These are phyloP conservation scores for Orbilia javanica DNA, from an alignment of 2,329 filamentous ascomycete species.

Conservation along the genomic window DNA sequence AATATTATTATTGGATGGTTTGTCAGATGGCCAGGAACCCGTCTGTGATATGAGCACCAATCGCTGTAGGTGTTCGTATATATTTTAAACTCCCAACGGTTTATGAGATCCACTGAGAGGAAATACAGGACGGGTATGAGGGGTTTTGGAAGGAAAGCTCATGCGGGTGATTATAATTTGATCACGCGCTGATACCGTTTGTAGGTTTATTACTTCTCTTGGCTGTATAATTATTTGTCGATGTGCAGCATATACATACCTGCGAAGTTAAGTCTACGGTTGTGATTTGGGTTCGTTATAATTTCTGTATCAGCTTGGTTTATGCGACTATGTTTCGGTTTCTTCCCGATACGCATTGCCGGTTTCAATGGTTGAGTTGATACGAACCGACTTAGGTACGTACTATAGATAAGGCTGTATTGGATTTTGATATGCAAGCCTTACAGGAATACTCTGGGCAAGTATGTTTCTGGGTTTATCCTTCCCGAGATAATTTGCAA, in stretches of 20 bases:
- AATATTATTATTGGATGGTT: slow-evolving; percentile 17
- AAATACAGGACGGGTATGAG: too few relatives aligned
- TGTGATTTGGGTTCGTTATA: not conserved
- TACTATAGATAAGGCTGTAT: slow-evolving; percentile 3
- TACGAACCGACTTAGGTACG: not conserved
- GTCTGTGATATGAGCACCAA: not conserved
- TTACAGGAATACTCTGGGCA: slow-evolving; percentile 30
- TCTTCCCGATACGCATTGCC: not conserved
- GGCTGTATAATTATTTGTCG: not conserved
- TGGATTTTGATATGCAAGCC: not conserved
- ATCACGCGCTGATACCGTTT: not conserved
- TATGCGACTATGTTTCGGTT: not conserved
- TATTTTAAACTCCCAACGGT: too few relatives aligned
- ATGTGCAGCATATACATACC: not conserved
- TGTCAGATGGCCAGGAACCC: not conserved
- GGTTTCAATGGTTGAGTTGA: not conserved
- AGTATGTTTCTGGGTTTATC: not conserved
- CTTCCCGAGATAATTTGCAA: slow-evolving; percentile 1
- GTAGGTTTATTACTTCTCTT: not conserved
- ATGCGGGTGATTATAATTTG: not conserved
- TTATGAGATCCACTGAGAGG: too few relatives aligned
- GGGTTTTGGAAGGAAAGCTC: not conserved
- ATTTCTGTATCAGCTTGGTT: too few relatives aligned
- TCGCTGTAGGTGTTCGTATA: too few relatives aligned
- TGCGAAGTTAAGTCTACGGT: too few relatives aligned